Evolutionary conservation across 345 rosid genomes (phyloP), one percentile per base, ranked within the genome.

Genomic region (Lepidium aucheri): DNA sequence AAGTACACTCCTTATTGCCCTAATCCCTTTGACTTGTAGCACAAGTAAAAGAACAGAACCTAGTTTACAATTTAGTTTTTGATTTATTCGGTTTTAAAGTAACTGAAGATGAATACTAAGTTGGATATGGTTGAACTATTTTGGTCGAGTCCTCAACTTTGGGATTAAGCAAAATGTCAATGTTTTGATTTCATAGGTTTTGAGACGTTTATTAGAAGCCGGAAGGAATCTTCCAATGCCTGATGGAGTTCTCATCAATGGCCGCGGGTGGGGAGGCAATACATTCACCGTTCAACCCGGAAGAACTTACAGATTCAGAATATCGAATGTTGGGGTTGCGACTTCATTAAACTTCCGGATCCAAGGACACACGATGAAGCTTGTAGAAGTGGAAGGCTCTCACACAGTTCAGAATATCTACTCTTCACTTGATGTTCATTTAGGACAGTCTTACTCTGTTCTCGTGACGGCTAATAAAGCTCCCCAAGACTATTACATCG

Each of bases 301-400:
- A 74, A 69, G 74, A 81, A 88, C 97, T 18, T 93, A 89, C 62
- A 82, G 96, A 78, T 83, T 93, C 53, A 86, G 97, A 73, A 84
- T 93, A 69, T 87, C 94, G 13, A 93, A 93, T 71, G 97, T 90
- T 45, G 98, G 98, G 26, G 26, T 79, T 18, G 73, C 81, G 2
- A 80, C 88, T 22, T 78, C 95, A 4, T 77, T 93, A 11, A 93
- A 93, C 75, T 89, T 93, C 72, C 79, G 96, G 43, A 90, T 93
- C 59, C 96, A 93, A 44, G 91, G 91, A 28, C 98, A 93, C 80
- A 77, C 62, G 14, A 73, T 93, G 90, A 90, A 85, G 76, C 68
- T 93, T 49, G 78, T 94, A 8, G 99, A 93, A 76, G 96, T 86
- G 1, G 99, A 94, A 77, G 99, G 99, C 32, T 86, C 96, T 20